Evolutionary conservation across 2,329 filamentous ascomycete species (phyloP).

Genomic region (Fonsecaea erecta): DNA sequence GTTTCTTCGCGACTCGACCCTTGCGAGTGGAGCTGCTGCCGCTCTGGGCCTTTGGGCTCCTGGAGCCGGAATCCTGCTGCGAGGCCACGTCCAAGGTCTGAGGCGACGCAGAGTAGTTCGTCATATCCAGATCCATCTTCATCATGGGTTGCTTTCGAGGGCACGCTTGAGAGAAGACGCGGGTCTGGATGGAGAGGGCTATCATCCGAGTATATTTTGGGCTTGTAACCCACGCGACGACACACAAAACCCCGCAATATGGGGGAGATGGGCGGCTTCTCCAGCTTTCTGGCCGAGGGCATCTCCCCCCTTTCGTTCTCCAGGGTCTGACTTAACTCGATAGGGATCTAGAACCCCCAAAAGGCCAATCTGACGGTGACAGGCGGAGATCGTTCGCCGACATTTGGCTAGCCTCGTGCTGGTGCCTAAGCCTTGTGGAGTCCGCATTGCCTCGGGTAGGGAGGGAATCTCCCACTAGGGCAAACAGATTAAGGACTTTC

Average conservation of each 20-base stretch:
- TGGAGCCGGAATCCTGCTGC: neutral
- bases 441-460: neutral
- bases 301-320: neutral
- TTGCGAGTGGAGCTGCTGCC: neutral
- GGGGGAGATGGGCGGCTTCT: neutral
- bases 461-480: too few species aligned
- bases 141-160: neutral
- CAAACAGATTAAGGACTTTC: too few species aligned
- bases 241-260: neutral
- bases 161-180: neutral
- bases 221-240: neutral
- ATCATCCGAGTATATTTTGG: neutral
- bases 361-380: neutral
- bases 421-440: neutral
- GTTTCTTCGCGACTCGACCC: neutral
- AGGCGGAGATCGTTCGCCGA: neutral
- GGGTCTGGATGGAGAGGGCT: neutral
- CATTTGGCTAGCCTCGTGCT: neutral
- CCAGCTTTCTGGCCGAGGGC: neutral
- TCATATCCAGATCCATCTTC: neutral
- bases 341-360: neutral
- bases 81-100: neutral
- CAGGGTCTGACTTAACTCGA: neutral
- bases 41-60: neutral
- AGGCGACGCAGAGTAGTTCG: neutral